These are phyloP conservation scores for Myriangium duriaei DNA, from an alignment of 2,329 filamentous ascomycete species.

Conservation along the genomic window DNA sequence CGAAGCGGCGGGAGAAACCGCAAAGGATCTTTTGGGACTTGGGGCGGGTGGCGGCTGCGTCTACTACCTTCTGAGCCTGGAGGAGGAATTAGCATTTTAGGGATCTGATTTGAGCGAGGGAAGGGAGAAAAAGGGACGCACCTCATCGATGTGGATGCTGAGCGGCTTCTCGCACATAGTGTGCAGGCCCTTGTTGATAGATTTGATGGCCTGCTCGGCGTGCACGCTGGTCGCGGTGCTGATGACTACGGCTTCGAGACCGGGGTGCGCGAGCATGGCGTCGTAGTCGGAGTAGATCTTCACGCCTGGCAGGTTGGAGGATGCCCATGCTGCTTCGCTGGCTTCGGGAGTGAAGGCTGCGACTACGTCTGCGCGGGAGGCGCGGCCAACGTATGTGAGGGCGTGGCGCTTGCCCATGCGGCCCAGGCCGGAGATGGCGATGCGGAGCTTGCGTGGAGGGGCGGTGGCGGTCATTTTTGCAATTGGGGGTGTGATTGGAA, in stretches of 20 bases:
- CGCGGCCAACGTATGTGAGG: conserved; percentile 34
- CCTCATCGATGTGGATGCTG: conserved; percentile 46
- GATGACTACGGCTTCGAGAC: conserved; percentile 43
- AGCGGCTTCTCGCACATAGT: conserved; percentile 50
- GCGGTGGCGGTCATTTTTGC: background rate
- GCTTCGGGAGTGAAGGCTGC: conserved; percentile 35
- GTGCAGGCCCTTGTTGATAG: conserved; percentile 42
- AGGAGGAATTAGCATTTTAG: conserved; percentile 6
- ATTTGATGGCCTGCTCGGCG: conserved; percentile 44
- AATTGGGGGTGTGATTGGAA: no score
- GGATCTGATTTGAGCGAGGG: background rate
- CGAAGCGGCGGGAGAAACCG: conserved; percentile 55
- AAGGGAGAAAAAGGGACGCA: conserved; percentile 24
- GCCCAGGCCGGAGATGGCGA: conserved; percentile 36
- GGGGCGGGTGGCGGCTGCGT: conserved; percentile 38
- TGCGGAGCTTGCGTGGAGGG: conserved; percentile 28
- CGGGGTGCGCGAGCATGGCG: conserved; percentile 44
- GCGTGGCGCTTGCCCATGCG: conserved; percentile 39
- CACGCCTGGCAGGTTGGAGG: conserved; percentile 38
- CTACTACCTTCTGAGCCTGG: conserved; percentile 48
- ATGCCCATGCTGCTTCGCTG: conserved; percentile 36
- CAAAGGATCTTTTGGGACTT: conserved; percentile 54
- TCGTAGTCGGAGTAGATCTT: conserved; percentile 43
- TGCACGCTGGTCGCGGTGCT: conserved; percentile 44
- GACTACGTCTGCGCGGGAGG: conserved; percentile 34